phyloP scores from a whole-genome alignment of 1,284 basidiomycete genomes.

The Cutaneotrichosporon dermatis region DNA sequence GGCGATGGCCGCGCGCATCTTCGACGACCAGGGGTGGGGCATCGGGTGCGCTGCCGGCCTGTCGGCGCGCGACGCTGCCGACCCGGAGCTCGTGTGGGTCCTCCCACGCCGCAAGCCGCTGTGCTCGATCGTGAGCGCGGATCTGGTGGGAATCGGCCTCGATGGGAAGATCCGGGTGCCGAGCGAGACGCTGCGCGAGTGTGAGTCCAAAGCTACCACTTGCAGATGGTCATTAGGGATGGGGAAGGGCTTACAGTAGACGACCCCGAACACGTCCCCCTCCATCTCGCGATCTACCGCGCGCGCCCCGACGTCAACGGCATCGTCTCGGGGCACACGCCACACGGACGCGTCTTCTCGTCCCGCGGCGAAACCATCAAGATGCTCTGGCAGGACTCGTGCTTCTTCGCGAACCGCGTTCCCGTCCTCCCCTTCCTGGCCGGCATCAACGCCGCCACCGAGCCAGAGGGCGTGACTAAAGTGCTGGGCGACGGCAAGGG shows the following conservation, averaged over 20 bases:
- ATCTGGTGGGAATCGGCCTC: constrained; percentile 20
- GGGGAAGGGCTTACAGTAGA: constrained; percentile 7
- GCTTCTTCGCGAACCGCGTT: constrained; percentile 23
- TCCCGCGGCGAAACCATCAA: constrained; percentile 16
- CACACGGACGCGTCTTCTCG: constrained; percentile 23
- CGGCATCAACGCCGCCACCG: constrained; percentile 3
- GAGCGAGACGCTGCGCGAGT: constrained; percentile 11
- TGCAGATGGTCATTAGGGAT: neutral
- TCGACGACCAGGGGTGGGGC: constrained; percentile 28
- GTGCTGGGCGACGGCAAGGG: constrained; percentile 20
- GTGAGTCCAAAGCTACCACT: constrained; percentile 2
- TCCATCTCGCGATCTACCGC: constrained; percentile 28
- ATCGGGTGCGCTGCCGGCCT: constrained; percentile 24
- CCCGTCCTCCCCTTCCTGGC: constrained; percentile 20
- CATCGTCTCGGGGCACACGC: constrained; percentile 24
- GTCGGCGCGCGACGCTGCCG: constrained; percentile 22
- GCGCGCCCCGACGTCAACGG: constrained; percentile 24
- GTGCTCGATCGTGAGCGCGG: constrained; percentile 15
- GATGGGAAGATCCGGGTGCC: constrained; percentile 1
- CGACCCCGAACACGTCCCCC: constrained; percentile 18
- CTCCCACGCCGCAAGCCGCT: constrained; percentile 24
- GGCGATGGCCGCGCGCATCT: constrained; percentile 25
- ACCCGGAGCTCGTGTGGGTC: constrained; percentile 21
- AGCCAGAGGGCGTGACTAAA: constrained; percentile 12
- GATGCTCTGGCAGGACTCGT: constrained; percentile 33